Conservation (phyloP, 208 protist species). For the Acanthamoeba healyi region DNA sequence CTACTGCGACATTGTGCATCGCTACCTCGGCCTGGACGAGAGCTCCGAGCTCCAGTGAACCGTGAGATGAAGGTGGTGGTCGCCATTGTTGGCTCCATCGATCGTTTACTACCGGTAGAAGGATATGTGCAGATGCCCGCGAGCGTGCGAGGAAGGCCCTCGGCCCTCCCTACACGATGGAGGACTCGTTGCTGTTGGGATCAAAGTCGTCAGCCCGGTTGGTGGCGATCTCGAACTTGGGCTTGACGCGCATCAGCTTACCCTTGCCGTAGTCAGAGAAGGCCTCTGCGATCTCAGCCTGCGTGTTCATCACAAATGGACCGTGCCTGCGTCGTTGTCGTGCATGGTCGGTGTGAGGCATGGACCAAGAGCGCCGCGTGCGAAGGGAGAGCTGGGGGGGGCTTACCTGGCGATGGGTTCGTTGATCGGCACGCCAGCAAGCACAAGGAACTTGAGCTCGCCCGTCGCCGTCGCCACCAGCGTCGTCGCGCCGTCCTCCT, state of each 20-base stretch:
- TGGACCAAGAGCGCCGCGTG: not conserved
- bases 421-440: constrained; percentile 88
- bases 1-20: not conserved
- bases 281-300: constrained; percentile 93
- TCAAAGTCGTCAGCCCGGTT: constrained; percentile 54
- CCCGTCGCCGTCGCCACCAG: constrained; percentile 55
- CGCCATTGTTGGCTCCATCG: no score
- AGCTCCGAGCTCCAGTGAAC: no score
- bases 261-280: constrained; percentile 90
- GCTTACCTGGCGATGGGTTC: constrained; percentile 91
- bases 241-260: constrained; percentile 30
- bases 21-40: constrained; percentile 1
- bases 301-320: constrained; percentile 96
- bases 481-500: constrained; percentile 3
- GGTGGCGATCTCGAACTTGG: constrained; percentile 57
- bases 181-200: constrained; percentile 21
- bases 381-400: not conserved
- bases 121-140: no score
- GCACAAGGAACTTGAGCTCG: constrained; percentile 81
- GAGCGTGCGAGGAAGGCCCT: no score
- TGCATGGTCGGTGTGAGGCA: no score
- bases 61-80: no score
- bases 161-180: no score
- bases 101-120: no score
- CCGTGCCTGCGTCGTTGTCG: constrained; percentile 90